Base-by-base conservation (phyloP, 768 basidiomycete genomes). In the Cyclocybe cylindracea region DNA sequence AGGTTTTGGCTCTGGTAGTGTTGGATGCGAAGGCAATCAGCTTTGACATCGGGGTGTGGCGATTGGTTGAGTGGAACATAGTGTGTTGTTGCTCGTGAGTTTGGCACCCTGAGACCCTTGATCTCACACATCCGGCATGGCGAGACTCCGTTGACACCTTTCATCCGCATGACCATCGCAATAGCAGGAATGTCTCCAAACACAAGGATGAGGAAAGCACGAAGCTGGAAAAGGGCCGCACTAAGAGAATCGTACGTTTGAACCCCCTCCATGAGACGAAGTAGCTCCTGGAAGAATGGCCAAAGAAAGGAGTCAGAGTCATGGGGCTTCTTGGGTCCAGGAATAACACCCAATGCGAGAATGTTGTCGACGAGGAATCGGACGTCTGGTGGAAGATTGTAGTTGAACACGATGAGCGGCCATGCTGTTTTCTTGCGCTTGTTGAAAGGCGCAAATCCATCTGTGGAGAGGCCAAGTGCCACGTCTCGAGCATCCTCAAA, bases 231-330 rank as follows among this genome's bases (percentile, higher is more conserved):
- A 0, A 51, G 31, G 3, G 6, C 11, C 2, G 44, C 33, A 1
- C 16, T 18, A 11, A 59, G 24, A 24, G n/a, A 31, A 37, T 66
- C 55, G 40, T 63, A 75, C 0, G 74, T 68, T 2, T 14, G 31
- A 5, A 79, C 64, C 2, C 78, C 78, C n/a, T 50, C 10, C 0
- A 64, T 67, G 0, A 79, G 67, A 10, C 60, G 43, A 0, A 69
- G 24, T 5, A 71, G 53, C 50, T 81, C 77, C 16, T 75, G 51
- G 1, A 75, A 54, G 4, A 75, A 46, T 0, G 77, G 79, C 41
- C 58, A 69, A 0, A 74, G 58, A 45, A 79, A 82, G 0, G 80
- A 80, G 39, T 70, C 69, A 1, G 70, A 33, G 51, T 79, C 73
- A n/a, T 67, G 61, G 0, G 78, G 74, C 38, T 72, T 71, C 13